These are phyloP conservation scores for Candida wancherniae DNA, from an alignment of 805 yeast genomes.

Conservation along the genomic window DNA sequence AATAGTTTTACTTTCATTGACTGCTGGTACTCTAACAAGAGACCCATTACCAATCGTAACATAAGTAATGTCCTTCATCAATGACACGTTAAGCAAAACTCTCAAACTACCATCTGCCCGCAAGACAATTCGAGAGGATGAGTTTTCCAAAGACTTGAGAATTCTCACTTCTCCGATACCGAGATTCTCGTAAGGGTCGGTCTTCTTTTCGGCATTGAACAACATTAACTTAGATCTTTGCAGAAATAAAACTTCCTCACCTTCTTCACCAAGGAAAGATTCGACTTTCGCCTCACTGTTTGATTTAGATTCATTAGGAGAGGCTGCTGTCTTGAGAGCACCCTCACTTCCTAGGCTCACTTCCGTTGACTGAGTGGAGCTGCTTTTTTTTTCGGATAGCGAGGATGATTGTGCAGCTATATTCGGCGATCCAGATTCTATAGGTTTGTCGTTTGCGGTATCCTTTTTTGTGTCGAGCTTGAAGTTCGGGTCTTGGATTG, in stretches of 20 bases:
- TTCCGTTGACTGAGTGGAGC: too few species aligned
- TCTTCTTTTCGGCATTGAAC: conserved; percentile 47
- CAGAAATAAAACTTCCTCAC: conserved; percentile 58
- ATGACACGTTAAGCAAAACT: conserved; percentile 63
- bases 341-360: too few species aligned
- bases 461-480: conserved; percentile 6
- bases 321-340: not conserved
- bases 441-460: not conserved
- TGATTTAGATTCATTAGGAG: not conserved
- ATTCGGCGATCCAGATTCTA: too few species aligned
- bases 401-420: too few species aligned
- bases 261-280: conserved; percentile 83
- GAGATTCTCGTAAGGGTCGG: conserved; percentile 48
- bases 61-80: conserved; percentile 57
- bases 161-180: conserved; percentile 85
- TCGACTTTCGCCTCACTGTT: too few species aligned
- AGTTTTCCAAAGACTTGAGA: conserved; percentile 53
- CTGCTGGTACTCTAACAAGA: conserved; percentile 60
- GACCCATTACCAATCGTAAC: conserved; percentile 60
- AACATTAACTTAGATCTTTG: conserved; percentile 70
- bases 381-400: too few species aligned
- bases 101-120: conserved; percentile 89
- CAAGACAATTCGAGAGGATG: conserved; percentile 65
- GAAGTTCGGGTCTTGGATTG: conserved; percentile 33
- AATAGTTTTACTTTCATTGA: conserved; percentile 44